phyloP scores from a whole-genome alignment of 768 basidiomycete genomes.

The Lentinula aciculospora region DNA sequence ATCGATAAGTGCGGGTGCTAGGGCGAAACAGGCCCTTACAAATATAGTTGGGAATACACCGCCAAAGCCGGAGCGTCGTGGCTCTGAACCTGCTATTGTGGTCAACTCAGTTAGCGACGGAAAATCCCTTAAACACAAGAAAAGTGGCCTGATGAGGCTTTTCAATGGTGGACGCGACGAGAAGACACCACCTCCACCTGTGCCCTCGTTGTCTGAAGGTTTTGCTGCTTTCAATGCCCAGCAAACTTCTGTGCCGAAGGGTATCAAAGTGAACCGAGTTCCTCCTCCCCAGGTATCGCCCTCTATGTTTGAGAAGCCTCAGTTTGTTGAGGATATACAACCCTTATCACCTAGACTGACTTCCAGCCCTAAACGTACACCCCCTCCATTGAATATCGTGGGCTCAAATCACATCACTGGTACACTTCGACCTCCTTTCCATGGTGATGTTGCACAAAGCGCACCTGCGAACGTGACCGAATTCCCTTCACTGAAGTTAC shows the following conservation, averaged over 20 bases:
- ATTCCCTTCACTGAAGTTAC: constrained; percentile 63
- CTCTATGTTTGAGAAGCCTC: constrained; percentile 22
- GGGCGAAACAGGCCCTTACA: constrained; percentile 43
- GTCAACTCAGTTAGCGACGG: constrained; percentile 10
- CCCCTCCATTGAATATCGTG: constrained; percentile 38
- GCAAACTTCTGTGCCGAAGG: constrained; percentile 11
- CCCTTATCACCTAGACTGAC: constrained; percentile 6
- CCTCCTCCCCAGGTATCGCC: constrained; percentile 37
- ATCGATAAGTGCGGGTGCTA: constrained; percentile 57
- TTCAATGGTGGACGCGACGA: constrained; percentile 57
- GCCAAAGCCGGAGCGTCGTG: constrained; percentile 34
- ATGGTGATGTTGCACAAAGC: constrained; percentile 39
- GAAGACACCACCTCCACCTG: constrained; percentile 43
- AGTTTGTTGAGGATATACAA: constrained; percentile 10
- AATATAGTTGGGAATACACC: constrained; percentile 31
- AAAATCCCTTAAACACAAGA: constrained; percentile 66
- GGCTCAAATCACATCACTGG: constrained; percentile 21
- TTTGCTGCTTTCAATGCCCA: constrained; percentile 24
- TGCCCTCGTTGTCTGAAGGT: constrained; percentile 43
- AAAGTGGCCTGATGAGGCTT: constrained; percentile 78
- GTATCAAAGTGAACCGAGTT: constrained; percentile 28
- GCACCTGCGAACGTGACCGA: constrained; percentile 60
- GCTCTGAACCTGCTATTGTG: constrained; percentile 28
- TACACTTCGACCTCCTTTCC: constrained; percentile 11
- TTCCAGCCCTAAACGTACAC: constrained; percentile 27